Base-by-base conservation (phyloP, 768 basidiomycete genomes). In the Kockovaella imperatae region DNA sequence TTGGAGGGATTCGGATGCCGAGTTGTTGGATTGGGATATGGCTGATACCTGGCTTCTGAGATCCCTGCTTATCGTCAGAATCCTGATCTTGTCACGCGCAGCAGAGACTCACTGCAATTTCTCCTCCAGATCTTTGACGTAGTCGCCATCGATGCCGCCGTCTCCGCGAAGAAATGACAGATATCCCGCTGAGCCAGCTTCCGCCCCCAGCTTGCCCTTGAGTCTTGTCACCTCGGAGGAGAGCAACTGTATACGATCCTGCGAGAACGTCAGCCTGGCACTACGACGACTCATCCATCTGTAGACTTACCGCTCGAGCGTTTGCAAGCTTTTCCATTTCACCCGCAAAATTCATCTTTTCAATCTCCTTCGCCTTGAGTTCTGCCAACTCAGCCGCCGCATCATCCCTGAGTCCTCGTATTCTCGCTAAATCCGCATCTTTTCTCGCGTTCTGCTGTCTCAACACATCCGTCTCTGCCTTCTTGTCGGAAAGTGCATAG, bases 151-250 rank as follows among this genome's bases (percentile, higher is more conserved):
- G 24, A 64, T 60, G 0, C 68, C 72, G 35, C 78, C 75, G 17
- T 77, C 79, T 36, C 75, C 75, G 45, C 81, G 73, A 54, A 91
- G 77, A 67, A 87, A 87, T 4, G 72, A 72, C 69, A 90, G 75
- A 28, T 88, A 74, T 41, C 87, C 83, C 52, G 81, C 79, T 20
- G 84, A 77, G 5, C 83, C 81, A 1, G 78, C 75, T 23, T 80
- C 72, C 0, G 87, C 86, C 17, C 86, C 88, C n/a, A 91, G 73
- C 25, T 79, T 78, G 14, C 83, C 77, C 68, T 84, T 86, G 54
- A 84, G 75, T 20, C 89, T 77, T 34, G 74, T 76, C 10, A 84
- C 73, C 67, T 96, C 88, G 1, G 83, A 83, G 52, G 80, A 74
- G 21, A 93, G 67, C 24, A 80, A 78, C 11, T 67, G 65, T 35